Percentiles rank a stretch among this genome's conserved stretches.
Conservation (phyloP, 73 alveolate genomes). For the Tetrahymena thermophila region DNA sequence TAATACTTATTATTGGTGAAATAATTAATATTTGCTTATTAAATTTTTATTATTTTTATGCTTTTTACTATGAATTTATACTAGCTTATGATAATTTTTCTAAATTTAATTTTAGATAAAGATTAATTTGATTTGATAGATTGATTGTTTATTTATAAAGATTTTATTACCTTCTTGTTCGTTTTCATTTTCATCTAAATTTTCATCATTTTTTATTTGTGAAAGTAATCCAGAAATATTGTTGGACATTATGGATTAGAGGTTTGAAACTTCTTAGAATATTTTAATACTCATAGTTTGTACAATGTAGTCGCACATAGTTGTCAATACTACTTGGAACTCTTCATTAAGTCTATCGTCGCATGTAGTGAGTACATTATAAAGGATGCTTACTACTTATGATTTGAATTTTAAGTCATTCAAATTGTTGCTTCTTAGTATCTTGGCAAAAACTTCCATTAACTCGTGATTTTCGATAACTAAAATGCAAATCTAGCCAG, state of each 20-base stretch:
- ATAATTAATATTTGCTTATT: no score
- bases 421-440: background rate
- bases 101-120: no score
- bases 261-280: background rate
- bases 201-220: background rate
- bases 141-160: no score
- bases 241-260: background rate
- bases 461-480: background rate
- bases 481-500: background rate
- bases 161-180: background rate
- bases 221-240: background rate
- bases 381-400: background rate
- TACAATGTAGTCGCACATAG: background rate
- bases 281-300: background rate
- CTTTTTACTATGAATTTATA: no score
- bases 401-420: background rate
- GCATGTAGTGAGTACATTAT: background rate
- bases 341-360: background rate
- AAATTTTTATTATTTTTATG: no score
- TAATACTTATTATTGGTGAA: no score
- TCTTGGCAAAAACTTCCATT: background rate
- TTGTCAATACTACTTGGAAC: background rate
- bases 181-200: background rate
- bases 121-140: background rate
- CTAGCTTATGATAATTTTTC: no score